Evolutionary conservation across 768 basidiomycete species (phyloP).

Genomic region (Tylopilus plumbeoviolaceoides): DNA sequence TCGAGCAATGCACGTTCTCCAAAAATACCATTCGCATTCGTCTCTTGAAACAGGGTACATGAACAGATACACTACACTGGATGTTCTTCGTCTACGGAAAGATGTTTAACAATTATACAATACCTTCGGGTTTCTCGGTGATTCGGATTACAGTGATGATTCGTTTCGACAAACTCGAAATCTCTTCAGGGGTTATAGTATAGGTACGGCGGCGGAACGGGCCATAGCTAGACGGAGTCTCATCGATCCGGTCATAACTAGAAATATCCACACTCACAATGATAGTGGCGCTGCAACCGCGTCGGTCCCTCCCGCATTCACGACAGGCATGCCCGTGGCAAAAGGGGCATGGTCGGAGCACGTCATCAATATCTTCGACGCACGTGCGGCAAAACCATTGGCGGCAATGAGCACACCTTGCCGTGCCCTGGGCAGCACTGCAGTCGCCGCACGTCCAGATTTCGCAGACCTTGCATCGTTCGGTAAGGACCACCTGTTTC

Average conservation of each 20-base stretch:
- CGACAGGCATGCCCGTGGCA: constrained; percentile 2
- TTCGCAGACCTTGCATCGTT: not conserved
- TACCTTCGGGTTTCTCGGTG: too few relatives aligned
- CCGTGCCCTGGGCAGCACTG: not conserved
- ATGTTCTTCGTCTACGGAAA: not conserved
- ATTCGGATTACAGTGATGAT: not conserved
- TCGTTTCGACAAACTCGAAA: not conserved
- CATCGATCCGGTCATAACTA: not conserved
- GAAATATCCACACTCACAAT: not conserved
- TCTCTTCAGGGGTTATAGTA: not conserved
- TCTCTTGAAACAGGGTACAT: not conserved
- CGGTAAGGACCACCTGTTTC: not conserved
- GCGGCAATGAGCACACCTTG: not conserved
- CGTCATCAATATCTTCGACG: not conserved
- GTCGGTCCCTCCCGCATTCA: not conserved
- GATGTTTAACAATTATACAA: not conserved
- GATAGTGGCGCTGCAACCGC: not conserved
- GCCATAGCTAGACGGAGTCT: not conserved
- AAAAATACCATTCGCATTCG: not conserved
- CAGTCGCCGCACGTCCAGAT: constrained; percentile 10
- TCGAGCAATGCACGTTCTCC: too few relatives aligned
- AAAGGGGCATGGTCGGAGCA: not conserved
- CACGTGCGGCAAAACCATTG: constrained; percentile 7
- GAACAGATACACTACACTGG: not conserved
- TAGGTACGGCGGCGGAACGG: too few relatives aligned